Evolutionary conservation across 495 filamentous ascomycete genomes (phyloP).

Genomic region (Eremomyces bilateralis): DNA sequence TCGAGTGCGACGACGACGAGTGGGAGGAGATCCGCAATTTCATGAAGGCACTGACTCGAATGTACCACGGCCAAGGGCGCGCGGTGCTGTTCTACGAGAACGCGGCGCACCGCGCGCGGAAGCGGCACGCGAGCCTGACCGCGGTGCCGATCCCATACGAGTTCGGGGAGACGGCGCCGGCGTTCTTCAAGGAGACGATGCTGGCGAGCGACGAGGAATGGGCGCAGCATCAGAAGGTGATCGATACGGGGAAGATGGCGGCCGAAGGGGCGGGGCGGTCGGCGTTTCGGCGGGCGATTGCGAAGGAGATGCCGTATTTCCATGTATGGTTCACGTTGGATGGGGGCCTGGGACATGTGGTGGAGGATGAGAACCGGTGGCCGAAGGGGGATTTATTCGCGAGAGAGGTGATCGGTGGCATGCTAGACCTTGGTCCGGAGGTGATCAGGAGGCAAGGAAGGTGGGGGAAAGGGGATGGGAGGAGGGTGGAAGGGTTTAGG

Average conservation of each 20-base stretch:
- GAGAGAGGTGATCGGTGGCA: constrained; percentile 76
- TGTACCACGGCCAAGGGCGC: constrained; percentile 78
- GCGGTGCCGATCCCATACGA: constrained; percentile 73
- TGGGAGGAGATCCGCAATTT: constrained; percentile 99
- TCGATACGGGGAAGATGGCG: constrained; percentile 61
- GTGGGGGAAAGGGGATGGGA: constrained; percentile 61
- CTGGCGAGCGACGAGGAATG: constrained; percentile 74
- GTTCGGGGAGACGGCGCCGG: constrained; percentile 72
- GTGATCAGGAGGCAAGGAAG: constrained; percentile 80
- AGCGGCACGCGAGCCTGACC: constrained; percentile 67
- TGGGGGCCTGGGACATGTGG: constrained; percentile 78
- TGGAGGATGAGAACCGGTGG: constrained; percentile 76
- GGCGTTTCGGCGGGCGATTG: constrained; percentile 64
- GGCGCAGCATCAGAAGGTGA: constrained; percentile 84
- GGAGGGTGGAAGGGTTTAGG: constrained; percentile 55
- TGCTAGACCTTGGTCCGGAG: constrained; percentile 66
- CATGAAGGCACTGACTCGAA: constrained; percentile 84
- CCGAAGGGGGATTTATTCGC: constrained; percentile 88
- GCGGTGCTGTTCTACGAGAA: constrained; percentile 97
- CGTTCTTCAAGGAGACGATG: constrained; percentile 91
- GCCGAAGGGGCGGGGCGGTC: constrained; percentile 41
- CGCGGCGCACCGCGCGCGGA: constrained; percentile 57
- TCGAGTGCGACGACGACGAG: constrained; percentile 96
- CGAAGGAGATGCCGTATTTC: constrained; percentile 98
- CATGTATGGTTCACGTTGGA: constrained; percentile 81